These are phyloP conservation scores for Emmonsia crescens DNA, from an alignment of 2,329 filamentous ascomycete genomes.

Conservation along the genomic window DNA sequence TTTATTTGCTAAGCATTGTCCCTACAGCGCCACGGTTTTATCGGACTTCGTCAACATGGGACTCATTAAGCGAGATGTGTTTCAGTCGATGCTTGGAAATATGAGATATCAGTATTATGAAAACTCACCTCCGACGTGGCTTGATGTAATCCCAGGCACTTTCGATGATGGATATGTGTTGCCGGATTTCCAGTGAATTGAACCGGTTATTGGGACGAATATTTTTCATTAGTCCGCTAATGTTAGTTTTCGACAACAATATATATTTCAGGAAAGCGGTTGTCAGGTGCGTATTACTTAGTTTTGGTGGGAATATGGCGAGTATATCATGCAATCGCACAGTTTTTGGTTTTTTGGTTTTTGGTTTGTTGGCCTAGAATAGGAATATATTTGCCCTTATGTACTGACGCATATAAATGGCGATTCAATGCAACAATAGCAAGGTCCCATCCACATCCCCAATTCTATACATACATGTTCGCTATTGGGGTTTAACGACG, in stretches of 20 bases:
- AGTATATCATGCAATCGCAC: neutral
- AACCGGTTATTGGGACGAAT: neutral
- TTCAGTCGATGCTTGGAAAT: neutral
- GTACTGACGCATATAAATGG: no score
- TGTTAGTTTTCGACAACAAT: neutral
- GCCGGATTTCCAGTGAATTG: neutral
- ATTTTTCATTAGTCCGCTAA: neutral
- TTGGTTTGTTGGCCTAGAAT: neutral
- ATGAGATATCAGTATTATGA: neutral
- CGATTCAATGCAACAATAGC: neutral
- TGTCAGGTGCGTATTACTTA: neutral
- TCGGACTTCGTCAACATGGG: neutral
- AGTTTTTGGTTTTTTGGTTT: neutral
- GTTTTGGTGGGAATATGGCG: neutral
- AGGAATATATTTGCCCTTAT: neutral
- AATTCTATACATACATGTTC: neutral
- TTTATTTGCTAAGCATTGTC: neutral
- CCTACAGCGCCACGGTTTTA: neutral
- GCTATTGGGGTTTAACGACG: neutral
- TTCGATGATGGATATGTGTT: neutral
- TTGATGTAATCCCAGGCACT: neutral
- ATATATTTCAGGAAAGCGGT: neutral
- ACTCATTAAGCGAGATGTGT: neutral
- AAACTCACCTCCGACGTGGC: neutral
- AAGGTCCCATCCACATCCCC: neutral